Evolutionary conservation across 1,284 basidiomycete genomes (phyloP).

Genomic region (Tilletia walkeri): DNA sequence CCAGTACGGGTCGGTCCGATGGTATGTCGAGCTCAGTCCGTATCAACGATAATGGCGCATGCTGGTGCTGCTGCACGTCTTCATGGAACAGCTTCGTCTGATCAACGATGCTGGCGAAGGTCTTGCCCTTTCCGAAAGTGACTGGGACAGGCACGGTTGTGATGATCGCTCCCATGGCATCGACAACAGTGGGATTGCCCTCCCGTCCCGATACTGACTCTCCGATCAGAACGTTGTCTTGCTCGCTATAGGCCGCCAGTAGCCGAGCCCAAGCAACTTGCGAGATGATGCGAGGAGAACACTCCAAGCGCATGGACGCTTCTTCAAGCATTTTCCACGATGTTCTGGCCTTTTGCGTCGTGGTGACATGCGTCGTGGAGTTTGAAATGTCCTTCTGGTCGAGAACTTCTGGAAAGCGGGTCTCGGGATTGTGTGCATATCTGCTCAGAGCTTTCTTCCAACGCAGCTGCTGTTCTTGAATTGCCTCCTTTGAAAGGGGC

Average conservation of each 20-base stretch:
- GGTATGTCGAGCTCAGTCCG: conserved; percentile 42
- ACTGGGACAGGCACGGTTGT: conserved; percentile 50
- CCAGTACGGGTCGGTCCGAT: conserved; percentile 43
- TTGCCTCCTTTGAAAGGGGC: conserved; percentile 30
- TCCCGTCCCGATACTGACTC: conserved; percentile 48
- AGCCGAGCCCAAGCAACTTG: conserved; percentile 55
- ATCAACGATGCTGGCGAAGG: conserved; percentile 31
- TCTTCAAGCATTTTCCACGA: conserved; percentile 34
- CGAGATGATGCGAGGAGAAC: conserved; percentile 51
- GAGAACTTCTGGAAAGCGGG: conserved; percentile 30
- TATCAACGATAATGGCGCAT: conserved; percentile 33
- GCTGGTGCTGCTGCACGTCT: conserved; percentile 33
- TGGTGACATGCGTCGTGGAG: conserved; percentile 5
- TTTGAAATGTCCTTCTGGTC: not conserved
- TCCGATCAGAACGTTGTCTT: conserved; percentile 44
- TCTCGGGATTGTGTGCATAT: conserved; percentile 28
- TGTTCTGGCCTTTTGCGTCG: conserved; percentile 20
- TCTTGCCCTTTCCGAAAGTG: conserved; percentile 22
- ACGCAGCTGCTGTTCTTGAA: conserved; percentile 17
- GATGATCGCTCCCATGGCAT: conserved; percentile 46
- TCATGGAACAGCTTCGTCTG: conserved; percentile 34
- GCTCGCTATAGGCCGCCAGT: conserved; percentile 46
- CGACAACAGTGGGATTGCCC: conserved; percentile 31
- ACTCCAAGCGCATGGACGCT: conserved; percentile 34
- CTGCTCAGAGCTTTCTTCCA: conserved; percentile 31